Evolutionary conservation across 768 basidiomycete genomes (phyloP).

Genomic region (Phlebiopsis flavidoalba): DNA sequence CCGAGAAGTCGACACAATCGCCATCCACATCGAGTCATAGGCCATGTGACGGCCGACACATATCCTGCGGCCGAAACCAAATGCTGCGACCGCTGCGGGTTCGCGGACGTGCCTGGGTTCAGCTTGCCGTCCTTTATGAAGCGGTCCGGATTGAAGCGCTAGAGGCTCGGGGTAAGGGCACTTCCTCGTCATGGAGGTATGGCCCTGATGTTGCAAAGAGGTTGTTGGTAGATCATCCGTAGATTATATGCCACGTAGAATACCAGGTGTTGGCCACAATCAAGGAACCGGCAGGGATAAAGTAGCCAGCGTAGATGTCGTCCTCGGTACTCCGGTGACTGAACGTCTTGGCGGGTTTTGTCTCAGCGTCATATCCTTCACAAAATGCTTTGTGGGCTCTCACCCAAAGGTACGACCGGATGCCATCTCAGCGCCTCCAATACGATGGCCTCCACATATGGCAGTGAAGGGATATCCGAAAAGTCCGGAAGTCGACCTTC

Average conservation of each 20-base stretch:
- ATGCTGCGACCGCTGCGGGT: constrained; percentile 9
- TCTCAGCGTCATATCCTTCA: not conserved
- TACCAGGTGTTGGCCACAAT: constrained; percentile 29
- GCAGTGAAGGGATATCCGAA: constrained; percentile 1
- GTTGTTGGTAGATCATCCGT: not conserved
- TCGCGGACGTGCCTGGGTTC: constrained; percentile 7
- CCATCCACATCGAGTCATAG: constrained; percentile 18
- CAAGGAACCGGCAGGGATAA: constrained; percentile 27
- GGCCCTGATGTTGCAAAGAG: constrained; percentile 26
- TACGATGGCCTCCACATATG: constrained; percentile 13
- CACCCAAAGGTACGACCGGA: constrained; percentile 12
- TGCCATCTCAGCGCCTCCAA: constrained; percentile 14
- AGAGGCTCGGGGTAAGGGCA: constrained; percentile 28
- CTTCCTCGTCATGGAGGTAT: constrained; percentile 34
- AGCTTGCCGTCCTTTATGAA: constrained; percentile 14
- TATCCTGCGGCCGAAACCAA: constrained; percentile 15
- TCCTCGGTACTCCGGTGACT: constrained; percentile 24
- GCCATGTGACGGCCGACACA: constrained; percentile 23
- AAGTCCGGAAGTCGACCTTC: constrained; percentile 11
- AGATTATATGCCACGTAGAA: not conserved
- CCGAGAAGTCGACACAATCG: constrained; percentile 17
- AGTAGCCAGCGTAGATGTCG: constrained; percentile 26
- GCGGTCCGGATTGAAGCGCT: constrained; percentile 19
- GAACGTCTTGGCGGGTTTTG: constrained; percentile 16
- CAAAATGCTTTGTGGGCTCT: not conserved